These are phyloP conservation scores for Colletotrichum karsti DNA, from an alignment of 2,329 filamentous ascomycete species.

Conservation along the genomic window DNA sequence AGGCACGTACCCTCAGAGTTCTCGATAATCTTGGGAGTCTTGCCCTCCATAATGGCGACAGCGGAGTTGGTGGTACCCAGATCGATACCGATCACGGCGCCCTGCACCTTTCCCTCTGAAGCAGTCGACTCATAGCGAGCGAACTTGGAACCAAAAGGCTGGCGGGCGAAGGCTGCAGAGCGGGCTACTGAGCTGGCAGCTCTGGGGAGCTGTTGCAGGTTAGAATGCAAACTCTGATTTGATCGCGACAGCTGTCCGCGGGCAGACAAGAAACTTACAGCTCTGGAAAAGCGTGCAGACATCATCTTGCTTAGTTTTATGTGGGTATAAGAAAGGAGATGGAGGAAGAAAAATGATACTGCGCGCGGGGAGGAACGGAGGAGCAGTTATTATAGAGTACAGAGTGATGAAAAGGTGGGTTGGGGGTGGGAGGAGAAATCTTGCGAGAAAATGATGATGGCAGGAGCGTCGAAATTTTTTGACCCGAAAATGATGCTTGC, in stretches of 20 bases:
- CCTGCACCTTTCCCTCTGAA: conserved; percentile 84
- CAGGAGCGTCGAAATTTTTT: conserved; percentile 46
- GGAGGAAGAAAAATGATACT: conserved; percentile 33
- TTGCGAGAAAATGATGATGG: conserved; percentile 31
- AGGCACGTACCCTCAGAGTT: conserved; percentile 82
- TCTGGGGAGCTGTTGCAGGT: conserved; percentile 74
- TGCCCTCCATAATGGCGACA: conserved; percentile 97
- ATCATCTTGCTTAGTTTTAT: conserved; percentile 65
- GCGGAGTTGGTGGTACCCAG: conserved; percentile 98
- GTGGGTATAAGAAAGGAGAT: conserved; percentile 37
- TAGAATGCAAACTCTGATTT: conserved; percentile 31
- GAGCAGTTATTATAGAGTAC: conserved; percentile 30
- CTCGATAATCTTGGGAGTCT: conserved; percentile 94
- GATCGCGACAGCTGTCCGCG: conserved; percentile 11
- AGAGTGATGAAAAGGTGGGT: conserved; percentile 17
- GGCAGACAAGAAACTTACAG: conserved; percentile 65
- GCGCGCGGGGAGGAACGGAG: conserved; percentile 27
- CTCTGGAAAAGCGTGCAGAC: conserved; percentile 76
- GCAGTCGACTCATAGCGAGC: conserved; percentile 79
- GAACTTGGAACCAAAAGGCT: conserved; percentile 77
- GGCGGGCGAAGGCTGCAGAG: conserved; percentile 72
- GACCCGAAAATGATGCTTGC: conserved; percentile 41
- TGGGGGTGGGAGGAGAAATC: conserved; percentile 6
- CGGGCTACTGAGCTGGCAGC: conserved; percentile 74
- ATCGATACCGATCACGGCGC: conserved; percentile 97